Evolutionary conservation across 2,329 filamentous ascomycete species (phyloP).

Genomic region (Trichoderma koningii): DNA sequence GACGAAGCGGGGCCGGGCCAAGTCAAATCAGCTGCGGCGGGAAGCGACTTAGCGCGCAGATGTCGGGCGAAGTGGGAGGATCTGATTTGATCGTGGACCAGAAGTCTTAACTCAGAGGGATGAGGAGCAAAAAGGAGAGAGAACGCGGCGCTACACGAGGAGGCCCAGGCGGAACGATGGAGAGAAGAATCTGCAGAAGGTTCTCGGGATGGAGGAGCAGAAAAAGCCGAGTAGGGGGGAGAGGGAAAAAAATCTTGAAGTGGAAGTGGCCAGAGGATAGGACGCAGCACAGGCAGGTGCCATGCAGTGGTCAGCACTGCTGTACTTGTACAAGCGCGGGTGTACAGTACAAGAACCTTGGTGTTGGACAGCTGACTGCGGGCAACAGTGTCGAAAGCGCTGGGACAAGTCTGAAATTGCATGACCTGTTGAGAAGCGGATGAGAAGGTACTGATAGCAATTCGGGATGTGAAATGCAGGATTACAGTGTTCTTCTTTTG

Average conservation of each 20-base stretch:
- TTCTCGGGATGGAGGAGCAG: constrained; percentile 5
- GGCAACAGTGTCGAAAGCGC: neutral
- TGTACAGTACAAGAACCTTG: neutral
- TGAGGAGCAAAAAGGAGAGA: neutral
- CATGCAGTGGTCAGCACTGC: constrained; percentile 15
- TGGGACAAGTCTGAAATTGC: too few relatives aligned
- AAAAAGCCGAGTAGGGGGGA: constrained; percentile 15
- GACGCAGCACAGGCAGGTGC: constrained; percentile 14
- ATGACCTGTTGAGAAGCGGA: too few relatives aligned
- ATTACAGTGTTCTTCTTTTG: too few relatives aligned
- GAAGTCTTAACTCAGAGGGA: neutral
- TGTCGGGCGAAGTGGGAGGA: neutral
- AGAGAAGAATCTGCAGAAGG: constrained; percentile 1
- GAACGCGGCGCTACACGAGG: constrained; percentile 11
- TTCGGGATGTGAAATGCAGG: too few relatives aligned
- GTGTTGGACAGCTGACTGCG: neutral
- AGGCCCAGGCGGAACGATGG: constrained; percentile 20
- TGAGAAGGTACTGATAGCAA: too few relatives aligned
- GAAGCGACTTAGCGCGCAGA: constrained; percentile 15
- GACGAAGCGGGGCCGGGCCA: constrained; percentile 27
- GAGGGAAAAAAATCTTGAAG: neutral
- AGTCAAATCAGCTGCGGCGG: constrained; percentile 23
- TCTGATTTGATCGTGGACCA: neutral
- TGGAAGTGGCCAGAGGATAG: constrained; percentile 16
- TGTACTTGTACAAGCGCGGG: neutral